Base-by-base conservation (phyloP, 345 rosid genomes). In the Melastoma malabathricum region DNA sequence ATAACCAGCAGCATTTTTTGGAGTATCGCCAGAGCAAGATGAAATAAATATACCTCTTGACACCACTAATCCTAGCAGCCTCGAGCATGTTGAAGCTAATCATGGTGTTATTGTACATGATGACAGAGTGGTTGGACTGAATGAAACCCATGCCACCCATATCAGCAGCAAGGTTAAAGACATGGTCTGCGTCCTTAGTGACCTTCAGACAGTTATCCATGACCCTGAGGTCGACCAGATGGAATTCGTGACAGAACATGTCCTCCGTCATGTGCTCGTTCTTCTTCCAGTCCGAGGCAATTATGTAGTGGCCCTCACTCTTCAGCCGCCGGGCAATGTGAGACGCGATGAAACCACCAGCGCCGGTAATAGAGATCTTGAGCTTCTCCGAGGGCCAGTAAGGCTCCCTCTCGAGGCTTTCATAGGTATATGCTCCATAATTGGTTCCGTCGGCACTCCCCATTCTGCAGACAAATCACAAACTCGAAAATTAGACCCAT, bases 141-240 rank as follows among this genome's bases (percentile, higher is more conserved):
- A 93, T 93, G 63, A 88, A 88, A 44, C 99, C 99, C 97, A 93
- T 93, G 29, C 97, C 99, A 15, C 99, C 99, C 98, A 92, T 92
- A 65, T 92, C 98, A 45, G 97, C 98, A 13, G 98, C 98, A 2
- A 92, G 92, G 79, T 92, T 92, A 65, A 92, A 92, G 1, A 92
- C 98, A 55, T 92, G 98, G 68, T 84, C 93, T 16, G 76, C 86
- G 6, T 59, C 84, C 43, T 59, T 48, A 1, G 95, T 84, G 60
- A 84, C 97, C 70, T 84, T 81, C 65, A 84, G 71, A 75, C 98
- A 92, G 56, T 84, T 87, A 16, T 84, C 97, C 98, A 92, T 87
- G 62, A 92, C 98, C 70, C 97, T 75, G 2, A 92, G 89, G 62
- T 92, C 98, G 16, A 70, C 97, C 15, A 92, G 98, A 57, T 92